A percentile compares a stretch with the other conserved stretches of the same genome.
Evolutionary conservation across 1,284 basidiomycete genomes (phyloP).

Genomic region (Hymenochaete sp.): DNA sequence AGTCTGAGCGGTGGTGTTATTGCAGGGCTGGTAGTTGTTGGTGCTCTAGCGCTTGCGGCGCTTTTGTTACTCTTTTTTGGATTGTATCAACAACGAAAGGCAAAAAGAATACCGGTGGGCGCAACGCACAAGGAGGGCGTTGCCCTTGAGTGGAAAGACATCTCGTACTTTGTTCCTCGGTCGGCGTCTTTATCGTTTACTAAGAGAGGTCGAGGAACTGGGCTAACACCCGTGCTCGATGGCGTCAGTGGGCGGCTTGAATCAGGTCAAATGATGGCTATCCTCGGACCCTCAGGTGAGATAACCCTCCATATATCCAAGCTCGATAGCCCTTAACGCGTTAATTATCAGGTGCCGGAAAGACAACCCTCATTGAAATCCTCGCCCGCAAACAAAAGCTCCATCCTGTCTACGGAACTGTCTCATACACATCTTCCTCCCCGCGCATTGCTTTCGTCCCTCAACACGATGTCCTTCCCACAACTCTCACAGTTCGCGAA

Average conservation of each 20-base stretch:
- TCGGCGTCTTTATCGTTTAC: too few relatives aligned
- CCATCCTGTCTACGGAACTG: slow-evolving; percentile 56
- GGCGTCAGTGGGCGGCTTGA: slow-evolving; percentile 57
- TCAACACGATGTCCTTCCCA: slow-evolving; percentile 75
- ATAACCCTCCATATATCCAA: too few relatives aligned
- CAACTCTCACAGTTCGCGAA: slow-evolving; percentile 76
- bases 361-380: slow-evolving; percentile 80
- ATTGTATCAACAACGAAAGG: slow-evolving; percentile 49
- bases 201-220: too few relatives aligned
- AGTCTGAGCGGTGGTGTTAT: slow-evolving; percentile 72
- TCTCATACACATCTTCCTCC: slow-evolving; percentile 42
- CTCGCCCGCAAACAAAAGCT: slow-evolving; percentile 71
- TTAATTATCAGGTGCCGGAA: slow-evolving; percentile 86
- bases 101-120: slow-evolving; percentile 33
- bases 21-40: slow-evolving; percentile 78
- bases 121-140: slow-evolving; percentile 36
- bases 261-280: slow-evolving; percentile 77
- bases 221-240: slow-evolving; percentile 67
- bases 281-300: slow-evolving; percentile 83
- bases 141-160: slow-evolving; percentile 57
- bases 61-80: slow-evolving; percentile 55
- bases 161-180: slow-evolving; percentile 58
- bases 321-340: too few relatives aligned
- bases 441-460: slow-evolving; percentile 76
- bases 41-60: slow-evolving; percentile 51